These are phyloP conservation scores for Exophiala oligosperma DNA, from an alignment of 2,329 filamentous ascomycete species.

Conservation along the genomic window DNA sequence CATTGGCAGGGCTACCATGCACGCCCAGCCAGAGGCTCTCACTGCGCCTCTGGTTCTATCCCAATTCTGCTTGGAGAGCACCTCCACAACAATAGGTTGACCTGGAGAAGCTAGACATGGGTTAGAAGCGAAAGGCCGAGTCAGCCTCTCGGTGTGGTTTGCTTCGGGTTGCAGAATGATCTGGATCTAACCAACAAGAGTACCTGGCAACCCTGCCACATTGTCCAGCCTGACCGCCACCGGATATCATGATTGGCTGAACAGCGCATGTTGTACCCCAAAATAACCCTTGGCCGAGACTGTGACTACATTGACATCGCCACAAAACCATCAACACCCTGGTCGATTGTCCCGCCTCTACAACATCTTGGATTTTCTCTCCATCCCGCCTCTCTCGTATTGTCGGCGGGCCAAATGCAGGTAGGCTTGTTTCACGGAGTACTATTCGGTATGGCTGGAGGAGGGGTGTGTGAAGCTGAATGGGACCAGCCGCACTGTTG, in stretches of 20 bases:
- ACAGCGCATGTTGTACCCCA: background rate
- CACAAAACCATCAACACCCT: background rate
- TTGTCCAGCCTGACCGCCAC: slow-evolving; percentile 2
- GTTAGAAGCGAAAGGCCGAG: background rate
- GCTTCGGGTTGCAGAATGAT: background rate
- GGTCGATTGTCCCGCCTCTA: background rate
- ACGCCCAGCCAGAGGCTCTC: background rate
- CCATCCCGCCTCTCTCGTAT: background rate
- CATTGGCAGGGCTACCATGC: too few relatives aligned
- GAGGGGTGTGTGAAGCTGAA: background rate
- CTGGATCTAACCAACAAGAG: background rate
- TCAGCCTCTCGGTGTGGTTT: too few relatives aligned
- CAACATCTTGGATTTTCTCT: background rate
- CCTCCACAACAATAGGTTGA: background rate
- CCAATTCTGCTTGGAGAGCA: background rate
- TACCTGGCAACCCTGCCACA: background rate
- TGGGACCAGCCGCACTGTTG: background rate
- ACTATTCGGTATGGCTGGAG: background rate
- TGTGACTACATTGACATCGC: background rate
- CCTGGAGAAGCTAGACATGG: background rate
- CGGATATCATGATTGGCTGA: background rate
- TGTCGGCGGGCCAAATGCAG: background rate
- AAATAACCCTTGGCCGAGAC: background rate
- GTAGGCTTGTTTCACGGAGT: background rate
- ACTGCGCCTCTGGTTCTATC: background rate